Base-by-base conservation (phyloP, 139 green algal genomes). In the Chlamydomonas urium region DNA sequence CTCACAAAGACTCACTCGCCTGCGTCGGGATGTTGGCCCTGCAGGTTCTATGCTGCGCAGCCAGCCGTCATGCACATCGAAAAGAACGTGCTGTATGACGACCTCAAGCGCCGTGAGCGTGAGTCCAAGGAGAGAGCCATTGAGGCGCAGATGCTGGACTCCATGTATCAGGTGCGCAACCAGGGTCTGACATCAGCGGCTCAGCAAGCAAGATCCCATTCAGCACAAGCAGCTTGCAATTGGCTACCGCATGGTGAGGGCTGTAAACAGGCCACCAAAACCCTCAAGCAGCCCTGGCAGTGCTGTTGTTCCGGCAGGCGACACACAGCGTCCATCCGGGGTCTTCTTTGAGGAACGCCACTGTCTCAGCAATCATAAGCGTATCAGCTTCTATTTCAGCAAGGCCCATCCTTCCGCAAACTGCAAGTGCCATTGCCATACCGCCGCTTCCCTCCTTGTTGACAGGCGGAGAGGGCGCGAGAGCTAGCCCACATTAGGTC, bases 41-140 rank as follows among this genome's bases (percentile, higher is more conserved):
- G 26, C 60, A 90, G 83, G 74, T 90, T 84, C 72, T 90, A 85
- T 63, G 38, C 58, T 21, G 66, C 84, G 32, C 85, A 90, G 45
- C 72, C 69, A 21, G 66, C 34, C 6, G 71, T 77, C 21, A 76
- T 88, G 26, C 59, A 75, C 0, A 60, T 73, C 47, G 61, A 71
- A 8, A 57, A 47, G 4, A 84, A 78, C 58, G 58, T 71, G 17
- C 2, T 83, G 5, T 81, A 83, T 29, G 81, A 89, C 74, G 83
- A 88, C 48, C 71, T 89, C 26, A 78, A 74, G 38, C 60, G 83
- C 1, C 75, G 79, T 34, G 72, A 62, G 3, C 65, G 83, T 34
- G 75, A 88, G 66, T 71, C 66, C 1, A 77, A 75, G 68, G 81
- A 91, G 67, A 63, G 81, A 5, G 31, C 72, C 1, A 48, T 47